A percentile compares a stretch with the other conserved stretches of the same genome.
These are phyloP conservation scores for Linnemannia exigua DNA, from an alignment of 192 early-diverging fungal genomes.

Conservation along the genomic window DNA sequence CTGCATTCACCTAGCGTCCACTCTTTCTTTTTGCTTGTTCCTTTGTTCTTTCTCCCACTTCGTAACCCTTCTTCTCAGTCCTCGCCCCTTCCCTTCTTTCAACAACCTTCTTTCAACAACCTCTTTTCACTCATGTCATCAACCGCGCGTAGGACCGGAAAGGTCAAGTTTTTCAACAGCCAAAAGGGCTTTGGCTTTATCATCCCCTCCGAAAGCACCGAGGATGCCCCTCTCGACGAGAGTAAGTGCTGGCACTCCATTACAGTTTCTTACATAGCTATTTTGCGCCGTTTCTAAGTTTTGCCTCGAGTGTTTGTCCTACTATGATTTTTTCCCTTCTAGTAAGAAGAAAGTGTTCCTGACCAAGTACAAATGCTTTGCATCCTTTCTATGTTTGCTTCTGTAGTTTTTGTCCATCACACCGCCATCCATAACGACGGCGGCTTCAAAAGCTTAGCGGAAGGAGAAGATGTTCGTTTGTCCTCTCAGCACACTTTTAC, in stretches of 20 bases:
- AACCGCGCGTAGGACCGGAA: conserved; percentile 63
- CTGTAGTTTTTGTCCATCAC: conserved; percentile 83
- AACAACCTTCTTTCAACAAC: conserved; percentile 15
- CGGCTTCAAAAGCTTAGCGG: conserved; percentile 82
- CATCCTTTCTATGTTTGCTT: conserved; percentile 1
- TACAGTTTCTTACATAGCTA: not conserved
- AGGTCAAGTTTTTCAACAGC: conserved; percentile 90
- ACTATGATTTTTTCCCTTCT: no score
- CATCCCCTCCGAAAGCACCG: conserved; percentile 73
- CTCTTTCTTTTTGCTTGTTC: not conserved
- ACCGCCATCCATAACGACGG: conserved; percentile 82
- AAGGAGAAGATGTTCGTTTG: conserved; percentile 58
- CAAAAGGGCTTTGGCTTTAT: conserved; percentile 94
- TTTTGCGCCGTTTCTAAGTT: not conserved
- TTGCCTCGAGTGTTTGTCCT: not conserved
- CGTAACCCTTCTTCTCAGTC: not conserved
- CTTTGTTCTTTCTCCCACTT: not conserved
- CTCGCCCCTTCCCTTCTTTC: not conserved
- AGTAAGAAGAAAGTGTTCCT: not conserved
- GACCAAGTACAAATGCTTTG: not conserved
- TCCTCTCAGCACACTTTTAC: no score
- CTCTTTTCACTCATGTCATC: conserved; percentile 39
- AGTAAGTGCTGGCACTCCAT: conserved; percentile 62
- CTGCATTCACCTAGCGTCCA: not conserved
- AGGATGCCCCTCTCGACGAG: conserved; percentile 74